Conservation (phyloP, 1,284 basidiomycete genomes). For the Puccinia hordei region DNA sequence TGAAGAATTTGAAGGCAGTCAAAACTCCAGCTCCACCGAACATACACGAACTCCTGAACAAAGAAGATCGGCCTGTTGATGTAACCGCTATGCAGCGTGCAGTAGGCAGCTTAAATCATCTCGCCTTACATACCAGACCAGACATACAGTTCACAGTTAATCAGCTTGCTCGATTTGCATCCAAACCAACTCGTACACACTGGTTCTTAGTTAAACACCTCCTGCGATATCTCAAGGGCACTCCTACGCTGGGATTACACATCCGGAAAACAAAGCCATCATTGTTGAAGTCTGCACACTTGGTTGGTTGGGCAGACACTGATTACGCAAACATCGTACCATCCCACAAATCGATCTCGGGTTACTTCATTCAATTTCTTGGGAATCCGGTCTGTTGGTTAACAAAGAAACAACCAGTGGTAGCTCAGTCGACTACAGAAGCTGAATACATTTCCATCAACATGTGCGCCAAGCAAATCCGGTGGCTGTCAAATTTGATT, state of each 20-base stretch:
- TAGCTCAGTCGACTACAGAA: background rate
- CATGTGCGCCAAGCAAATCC: background rate
- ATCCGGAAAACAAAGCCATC: too few relatives aligned
- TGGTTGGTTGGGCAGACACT: too few relatives aligned
- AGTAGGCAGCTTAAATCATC: conserved; percentile 8
- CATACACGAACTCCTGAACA: background rate
- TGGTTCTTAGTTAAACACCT: background rate
- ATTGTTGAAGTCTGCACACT: too few relatives aligned
- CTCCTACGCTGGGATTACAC: too few relatives aligned
- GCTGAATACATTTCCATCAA: background rate
- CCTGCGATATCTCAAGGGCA: too few relatives aligned
- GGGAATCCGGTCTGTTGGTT: background rate
- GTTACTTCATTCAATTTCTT: background rate
- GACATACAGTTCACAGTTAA: conserved; percentile 9
- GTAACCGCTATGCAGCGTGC: background rate
- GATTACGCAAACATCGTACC: background rate
- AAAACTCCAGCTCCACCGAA: background rate
- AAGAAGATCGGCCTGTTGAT: background rate
- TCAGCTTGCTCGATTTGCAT: background rate
- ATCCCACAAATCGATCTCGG: background rate
- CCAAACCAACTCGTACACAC: background rate
- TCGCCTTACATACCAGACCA: conserved; percentile 11
- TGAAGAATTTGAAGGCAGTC: background rate
- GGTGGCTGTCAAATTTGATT: conserved; percentile 1
- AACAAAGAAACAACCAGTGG: background rate